Percentiles rank a stretch among this genome's conserved stretches.
phyloP scores from a whole-genome alignment of 805 yeast species.

The Wickerhamomyces chaumierensis region DNA sequence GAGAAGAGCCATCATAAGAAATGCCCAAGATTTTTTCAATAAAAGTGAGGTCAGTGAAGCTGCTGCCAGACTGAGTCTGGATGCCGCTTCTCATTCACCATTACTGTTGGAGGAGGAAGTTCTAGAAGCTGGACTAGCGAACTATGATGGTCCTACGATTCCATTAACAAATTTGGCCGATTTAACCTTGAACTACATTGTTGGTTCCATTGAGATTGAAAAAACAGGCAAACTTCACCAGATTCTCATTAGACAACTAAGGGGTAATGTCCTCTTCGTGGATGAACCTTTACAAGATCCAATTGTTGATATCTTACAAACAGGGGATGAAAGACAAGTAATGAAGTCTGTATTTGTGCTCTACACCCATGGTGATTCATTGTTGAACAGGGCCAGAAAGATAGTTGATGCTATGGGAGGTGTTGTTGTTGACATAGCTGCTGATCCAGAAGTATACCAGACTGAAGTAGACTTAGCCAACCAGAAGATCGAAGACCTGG shows the following conservation, averaged over 20 bases:
- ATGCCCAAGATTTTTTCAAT: conserved; percentile 37
- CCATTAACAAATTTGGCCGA: conserved; percentile 15
- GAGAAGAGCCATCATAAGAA: conserved; percentile 48
- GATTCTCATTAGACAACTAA: conserved; percentile 82
- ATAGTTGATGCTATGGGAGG: conserved; percentile 91
- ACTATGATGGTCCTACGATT: background rate
- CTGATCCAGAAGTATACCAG: conserved; percentile 26
- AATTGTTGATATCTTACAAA: conserved; percentile 43
- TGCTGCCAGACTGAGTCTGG: conserved; percentile 23
- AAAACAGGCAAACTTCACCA: conserved; percentile 65
- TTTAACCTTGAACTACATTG: conserved; percentile 21
- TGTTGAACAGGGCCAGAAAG: conserved; percentile 61
- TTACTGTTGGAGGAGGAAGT: conserved; percentile 22
- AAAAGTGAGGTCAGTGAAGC: conserved; percentile 19
- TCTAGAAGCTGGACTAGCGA: conserved; percentile 25
- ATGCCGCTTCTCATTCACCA: conserved; percentile 27
- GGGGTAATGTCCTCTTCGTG: conserved; percentile 83
- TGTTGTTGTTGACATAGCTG: conserved; percentile 45
- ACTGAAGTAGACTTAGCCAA: conserved; percentile 18
- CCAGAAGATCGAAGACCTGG: conserved; percentile 29
- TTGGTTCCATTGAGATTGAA: conserved; percentile 73
- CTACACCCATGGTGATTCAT: conserved; percentile 80
- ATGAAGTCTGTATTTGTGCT: conserved; percentile 79
- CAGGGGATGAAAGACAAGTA: conserved; percentile 33
- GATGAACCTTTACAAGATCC: conserved; percentile 62